Evolutionary conservation across 768 basidiomycete species (phyloP).

Genomic region (Suillus alpinus): DNA sequence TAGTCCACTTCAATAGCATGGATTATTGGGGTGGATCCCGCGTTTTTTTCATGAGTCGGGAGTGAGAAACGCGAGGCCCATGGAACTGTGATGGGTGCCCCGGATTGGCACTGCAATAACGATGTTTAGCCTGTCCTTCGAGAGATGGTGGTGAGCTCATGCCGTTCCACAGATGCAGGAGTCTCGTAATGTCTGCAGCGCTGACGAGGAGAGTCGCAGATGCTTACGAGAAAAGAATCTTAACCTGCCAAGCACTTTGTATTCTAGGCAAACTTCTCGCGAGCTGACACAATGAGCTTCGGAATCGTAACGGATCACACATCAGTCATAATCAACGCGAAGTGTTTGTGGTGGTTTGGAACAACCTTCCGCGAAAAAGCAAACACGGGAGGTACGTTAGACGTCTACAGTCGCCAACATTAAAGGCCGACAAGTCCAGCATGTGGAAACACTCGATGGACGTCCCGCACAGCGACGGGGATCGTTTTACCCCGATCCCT

Average conservation of each 20-base stretch:
- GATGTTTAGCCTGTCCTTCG: too few relatives aligned
- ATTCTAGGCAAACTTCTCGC: too few relatives aligned
- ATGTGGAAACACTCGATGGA: neutral
- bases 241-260: neutral
- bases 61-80: too few relatives aligned
- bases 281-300: neutral
- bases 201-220: neutral
- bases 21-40: too few relatives aligned
- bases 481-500: neutral
- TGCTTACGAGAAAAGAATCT: neutral
- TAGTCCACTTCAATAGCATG: too few relatives aligned
- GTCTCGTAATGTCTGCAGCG: neutral
- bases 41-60: too few relatives aligned
- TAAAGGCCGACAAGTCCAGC: neutral
- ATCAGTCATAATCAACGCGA: neutral
- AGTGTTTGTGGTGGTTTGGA: constrained; percentile 16
- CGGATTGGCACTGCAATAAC: too few relatives aligned
- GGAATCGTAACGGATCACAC: neutral
- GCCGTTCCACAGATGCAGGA: too few relatives aligned
- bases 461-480: neutral
- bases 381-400: neutral
- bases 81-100: too few relatives aligned
- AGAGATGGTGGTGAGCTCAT: too few relatives aligned
- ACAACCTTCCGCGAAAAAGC: too few relatives aligned
- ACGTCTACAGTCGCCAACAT: neutral